Conservation (phyloP, 2,329 filamentous ascomycete species). For the Fusarium subtropicale region DNA sequence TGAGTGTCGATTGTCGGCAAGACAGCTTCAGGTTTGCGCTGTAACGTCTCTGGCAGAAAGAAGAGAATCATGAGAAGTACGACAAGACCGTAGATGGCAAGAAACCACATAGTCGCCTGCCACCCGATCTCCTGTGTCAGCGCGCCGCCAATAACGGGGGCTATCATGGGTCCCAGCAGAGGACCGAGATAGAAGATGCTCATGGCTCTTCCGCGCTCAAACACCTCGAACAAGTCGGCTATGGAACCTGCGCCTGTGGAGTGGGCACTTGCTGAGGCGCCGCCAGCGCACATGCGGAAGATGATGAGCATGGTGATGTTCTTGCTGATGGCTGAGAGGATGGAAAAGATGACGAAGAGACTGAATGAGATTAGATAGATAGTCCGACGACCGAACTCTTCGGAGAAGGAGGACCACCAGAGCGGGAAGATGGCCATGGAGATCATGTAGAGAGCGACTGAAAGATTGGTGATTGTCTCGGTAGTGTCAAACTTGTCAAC, state of each 20-base stretch:
- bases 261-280: conserved; percentile 82
- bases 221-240: conserved; percentile 81
- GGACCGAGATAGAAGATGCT: conserved; percentile 85
- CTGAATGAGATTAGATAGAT: conserved; percentile 82
- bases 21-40: conserved; percentile 43
- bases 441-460: conserved; percentile 84
- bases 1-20: conserved; percentile 11
- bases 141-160: conserved; percentile 80
- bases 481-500: conserved; percentile 70
- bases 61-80: conserved; percentile 68
- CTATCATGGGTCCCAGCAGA: conserved; percentile 77
- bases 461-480: conserved; percentile 77
- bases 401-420: conserved; percentile 88
- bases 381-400: conserved; percentile 76
- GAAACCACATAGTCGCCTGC: conserved; percentile 83
- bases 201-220: conserved; percentile 82
- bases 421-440: conserved; percentile 85
- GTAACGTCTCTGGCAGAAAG: conserved; percentile 73
- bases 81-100: conserved; percentile 74
- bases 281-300: conserved; percentile 79
- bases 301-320: conserved; percentile 82
- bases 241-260: conserved; percentile 87
- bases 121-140: conserved; percentile 77
- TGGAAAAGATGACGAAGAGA: conserved; percentile 77
- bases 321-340: conserved; percentile 74